phyloP scores from a whole-genome alignment of 495 filamentous ascomycete genomes.

The Talaromyces liani region DNA sequence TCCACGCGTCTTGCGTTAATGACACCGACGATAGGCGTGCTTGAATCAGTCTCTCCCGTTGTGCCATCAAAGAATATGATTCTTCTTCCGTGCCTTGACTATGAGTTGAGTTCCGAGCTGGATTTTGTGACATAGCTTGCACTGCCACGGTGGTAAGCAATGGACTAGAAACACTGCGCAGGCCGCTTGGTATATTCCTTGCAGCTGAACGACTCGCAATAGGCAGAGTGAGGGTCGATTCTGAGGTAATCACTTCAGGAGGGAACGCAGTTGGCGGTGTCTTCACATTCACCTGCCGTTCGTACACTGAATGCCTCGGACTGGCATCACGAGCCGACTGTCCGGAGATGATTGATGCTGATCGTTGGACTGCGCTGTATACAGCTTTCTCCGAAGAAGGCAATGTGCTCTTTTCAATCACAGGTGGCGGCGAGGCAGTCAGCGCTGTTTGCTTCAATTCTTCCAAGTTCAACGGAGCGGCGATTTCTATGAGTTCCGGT shows the following conservation, averaged over 20 bases:
- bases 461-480: constrained; percentile 56
- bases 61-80: constrained; percentile 31
- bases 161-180: constrained; percentile 38
- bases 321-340: neutral
- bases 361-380: neutral
- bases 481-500: constrained; percentile 32
- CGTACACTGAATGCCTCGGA: neutral
- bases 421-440: constrained; percentile 32
- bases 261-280: neutral
- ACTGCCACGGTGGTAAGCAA: constrained; percentile 30
- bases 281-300: neutral
- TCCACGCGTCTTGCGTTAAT: constrained; percentile 27
- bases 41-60: constrained; percentile 32
- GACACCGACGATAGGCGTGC: constrained; percentile 34
- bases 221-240: neutral
- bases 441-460: constrained; percentile 66
- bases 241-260: neutral
- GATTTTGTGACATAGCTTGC: constrained; percentile 32
- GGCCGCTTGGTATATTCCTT: constrained; percentile 4
- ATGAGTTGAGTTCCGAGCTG: constrained; percentile 13
- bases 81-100: constrained; percentile 15
- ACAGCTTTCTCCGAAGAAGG: neutral
- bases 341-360: neutral
- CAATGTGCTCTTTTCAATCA: constrained; percentile 17
- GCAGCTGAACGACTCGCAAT: neutral